Evolutionary conservation across 2,329 filamentous ascomycete genomes (phyloP), one percentile per base, ranked within the genome.

Genomic region (Fusarium nurragi): DNA sequence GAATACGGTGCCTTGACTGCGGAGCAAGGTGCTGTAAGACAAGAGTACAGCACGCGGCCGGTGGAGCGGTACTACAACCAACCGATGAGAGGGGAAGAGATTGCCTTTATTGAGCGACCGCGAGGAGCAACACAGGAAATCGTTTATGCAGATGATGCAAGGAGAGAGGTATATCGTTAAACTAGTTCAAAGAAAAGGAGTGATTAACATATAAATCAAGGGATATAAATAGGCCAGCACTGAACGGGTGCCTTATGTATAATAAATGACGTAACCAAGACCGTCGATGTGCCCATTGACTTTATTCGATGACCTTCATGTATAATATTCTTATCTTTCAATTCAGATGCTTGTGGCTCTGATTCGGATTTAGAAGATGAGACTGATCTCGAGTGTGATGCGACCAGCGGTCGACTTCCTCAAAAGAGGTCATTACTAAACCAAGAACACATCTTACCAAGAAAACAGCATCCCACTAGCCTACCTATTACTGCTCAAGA

Each of bases 21-120:
- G 47, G 74, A 70, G 52, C 69, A 66, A 60, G 67, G 60, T 9
- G 58, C 64, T 34, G 65, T 71, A 28, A 72, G 69, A 55, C 68
- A 54, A 43, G 73, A 73, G 46, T 84, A 80, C 60, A 80, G 79
- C 65, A 75, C 77, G 48, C 78, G 77, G 37, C 79, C 80, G 16
- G 73, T 74, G 41, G 81, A 83, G 53, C 75, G 75, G 47, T 83
- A 81, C 54, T 83, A 82, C 62, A 78, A 79, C 26, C 75, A 77
- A 30, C 74, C 60, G 37, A 46, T 68, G 46, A 68, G 71, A 45
- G 67, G 67, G 19, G 78, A 79, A 43, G 81, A 81, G 34, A 73
- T 81, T 38, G 72, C 79, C 4, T 84, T 80, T 50, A 75, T 83
- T 50, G 81, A 83, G 61, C 76, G 75, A 41, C 79, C 81, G 16